Base-by-base conservation (phyloP, 805 yeast species). In the Barnettozyma salicaria region DNA sequence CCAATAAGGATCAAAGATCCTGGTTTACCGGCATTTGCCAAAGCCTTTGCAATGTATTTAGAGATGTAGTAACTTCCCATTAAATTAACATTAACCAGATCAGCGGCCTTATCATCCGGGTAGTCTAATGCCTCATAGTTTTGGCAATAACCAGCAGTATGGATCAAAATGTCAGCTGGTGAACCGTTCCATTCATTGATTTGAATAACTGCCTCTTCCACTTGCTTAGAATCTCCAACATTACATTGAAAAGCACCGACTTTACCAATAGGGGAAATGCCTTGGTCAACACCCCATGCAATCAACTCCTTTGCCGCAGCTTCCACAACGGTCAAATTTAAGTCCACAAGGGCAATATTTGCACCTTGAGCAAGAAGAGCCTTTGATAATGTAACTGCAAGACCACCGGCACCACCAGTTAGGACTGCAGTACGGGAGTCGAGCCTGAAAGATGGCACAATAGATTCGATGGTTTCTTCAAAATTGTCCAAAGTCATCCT, bases 111-210 rank as follows among this genome's bases (percentile, higher is more conserved):
- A 34, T 61, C 58, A 28, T 86, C 74, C 18, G 89, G 88, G 62
- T 83, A 82, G 37, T 80, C 83, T 50, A 78, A 75, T 19, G 90
- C 90, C 2, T 86, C 75, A 63, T 69, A 74, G 67, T 83, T 83
- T 60, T 83, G 88, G 55, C 88, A 80, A 65, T 78, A 83, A 11
- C 94, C 92, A n/a, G 94, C 92, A 35, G 87, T 72, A 67, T 83
- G 81, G 43, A 83, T 71, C 49, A 83, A 67, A 45, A 81, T 64
- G 48, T 78, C 76, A 26, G 87, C 78, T 30, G 78, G 67, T 42
- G 70, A 65, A 20, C 73, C 76, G 57, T 80, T 82, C 54, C 71
- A 78, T 34, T 63, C 67, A 49, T 72, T 71, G 47, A 78, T 71
- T 24, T 70, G 66, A 17, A 58, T 49, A 53, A 81, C 78, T 5